Percentiles rank a stretch among this genome's conserved stretches.
phyloP scores from a whole-genome alignment of 371 early-diverging fungal species.

The Umbelopsis sp. region DNA sequence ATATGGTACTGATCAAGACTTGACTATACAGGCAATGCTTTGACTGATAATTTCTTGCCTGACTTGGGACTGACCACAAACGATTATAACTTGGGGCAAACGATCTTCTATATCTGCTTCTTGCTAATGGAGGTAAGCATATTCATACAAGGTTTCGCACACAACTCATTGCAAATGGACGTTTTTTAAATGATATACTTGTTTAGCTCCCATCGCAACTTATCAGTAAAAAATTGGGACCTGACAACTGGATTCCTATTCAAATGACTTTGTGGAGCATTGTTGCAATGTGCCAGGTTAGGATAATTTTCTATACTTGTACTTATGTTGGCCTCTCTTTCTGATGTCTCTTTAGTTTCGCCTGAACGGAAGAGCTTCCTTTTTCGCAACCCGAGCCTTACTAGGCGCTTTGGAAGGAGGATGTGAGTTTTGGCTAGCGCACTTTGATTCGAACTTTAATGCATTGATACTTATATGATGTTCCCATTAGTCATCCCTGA shows the following conservation, averaged over 20 bases:
- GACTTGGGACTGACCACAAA: conserved; percentile 25
- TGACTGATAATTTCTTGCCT: conserved; percentile 22
- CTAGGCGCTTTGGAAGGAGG: conserved; percentile 27
- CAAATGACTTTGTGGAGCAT: conserved; percentile 21
- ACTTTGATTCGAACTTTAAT: background rate
- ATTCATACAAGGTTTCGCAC: background rate
- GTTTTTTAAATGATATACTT: background rate
- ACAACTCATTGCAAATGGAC: background rate
- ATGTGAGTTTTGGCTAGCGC: background rate
- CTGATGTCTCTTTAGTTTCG: conserved; percentile 1
- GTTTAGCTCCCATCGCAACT: conserved; percentile 25
- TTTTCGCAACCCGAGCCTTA: conserved; percentile 23
- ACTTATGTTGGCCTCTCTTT: background rate
- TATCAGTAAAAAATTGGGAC: conserved; percentile 21
- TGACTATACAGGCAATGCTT: conserved; percentile 21
- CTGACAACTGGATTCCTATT: conserved; percentile 27
- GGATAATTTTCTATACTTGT: background rate
- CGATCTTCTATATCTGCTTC: conserved; percentile 25
- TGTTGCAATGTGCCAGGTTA: conserved; percentile 22
- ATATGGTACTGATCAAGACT: background rate
- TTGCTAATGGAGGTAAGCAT: conserved; percentile 11
- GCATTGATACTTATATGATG: background rate
- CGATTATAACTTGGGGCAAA: conserved; percentile 26
- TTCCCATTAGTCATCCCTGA: conserved; percentile 18
- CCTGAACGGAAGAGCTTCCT: conserved; percentile 17